phyloP scores from a whole-genome alignment of 2,329 filamentous ascomycete species.

The Exophiala sp. region DNA sequence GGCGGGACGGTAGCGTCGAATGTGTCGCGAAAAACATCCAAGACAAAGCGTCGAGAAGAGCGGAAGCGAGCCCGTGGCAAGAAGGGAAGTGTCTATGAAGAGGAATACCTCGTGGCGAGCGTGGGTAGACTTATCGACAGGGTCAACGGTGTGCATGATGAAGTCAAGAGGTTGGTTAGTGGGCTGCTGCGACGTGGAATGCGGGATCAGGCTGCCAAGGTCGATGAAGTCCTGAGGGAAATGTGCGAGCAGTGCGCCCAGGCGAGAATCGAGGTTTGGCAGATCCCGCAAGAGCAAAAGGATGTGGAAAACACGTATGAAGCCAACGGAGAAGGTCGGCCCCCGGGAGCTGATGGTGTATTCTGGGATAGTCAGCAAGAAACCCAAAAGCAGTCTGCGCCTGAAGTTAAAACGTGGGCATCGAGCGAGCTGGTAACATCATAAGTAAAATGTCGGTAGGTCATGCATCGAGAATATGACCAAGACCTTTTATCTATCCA shows the following conservation, averaged over 20 bases:
- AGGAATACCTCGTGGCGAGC: slow-evolving; percentile 91
- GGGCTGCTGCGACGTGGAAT: slow-evolving; percentile 76
- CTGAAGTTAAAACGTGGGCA: slow-evolving; percentile 50
- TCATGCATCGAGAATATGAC: neutral
- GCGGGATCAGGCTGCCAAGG: slow-evolving; percentile 77
- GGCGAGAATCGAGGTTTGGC: slow-evolving; percentile 70
- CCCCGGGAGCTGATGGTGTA: slow-evolving; percentile 34
- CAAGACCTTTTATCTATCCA: neutral
- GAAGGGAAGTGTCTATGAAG: slow-evolving; percentile 96
- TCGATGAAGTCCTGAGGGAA: slow-evolving; percentile 70
- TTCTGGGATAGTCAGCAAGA: slow-evolving; percentile 41
- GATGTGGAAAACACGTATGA: slow-evolving; percentile 18
- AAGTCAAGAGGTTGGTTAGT: slow-evolving; percentile 71
- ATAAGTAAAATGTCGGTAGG: neutral
- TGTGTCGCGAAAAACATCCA: slow-evolving; percentile 74
- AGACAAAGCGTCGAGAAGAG: slow-evolving; percentile 86
- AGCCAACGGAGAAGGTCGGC: slow-evolving; percentile 27
- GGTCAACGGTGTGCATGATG: slow-evolving; percentile 67
- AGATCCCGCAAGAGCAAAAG: slow-evolving; percentile 31
- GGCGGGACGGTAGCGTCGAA: slow-evolving; percentile 61
- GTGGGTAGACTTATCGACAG: slow-evolving; percentile 79
- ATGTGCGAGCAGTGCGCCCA: slow-evolving; percentile 66
- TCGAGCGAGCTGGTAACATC: slow-evolving; percentile 21
- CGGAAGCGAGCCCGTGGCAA: slow-evolving; percentile 91
- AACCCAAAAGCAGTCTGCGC: slow-evolving; percentile 42